Evolutionary conservation across 768 basidiomycete genomes (phyloP).

Genomic region (Boletus tylopilopsis): DNA sequence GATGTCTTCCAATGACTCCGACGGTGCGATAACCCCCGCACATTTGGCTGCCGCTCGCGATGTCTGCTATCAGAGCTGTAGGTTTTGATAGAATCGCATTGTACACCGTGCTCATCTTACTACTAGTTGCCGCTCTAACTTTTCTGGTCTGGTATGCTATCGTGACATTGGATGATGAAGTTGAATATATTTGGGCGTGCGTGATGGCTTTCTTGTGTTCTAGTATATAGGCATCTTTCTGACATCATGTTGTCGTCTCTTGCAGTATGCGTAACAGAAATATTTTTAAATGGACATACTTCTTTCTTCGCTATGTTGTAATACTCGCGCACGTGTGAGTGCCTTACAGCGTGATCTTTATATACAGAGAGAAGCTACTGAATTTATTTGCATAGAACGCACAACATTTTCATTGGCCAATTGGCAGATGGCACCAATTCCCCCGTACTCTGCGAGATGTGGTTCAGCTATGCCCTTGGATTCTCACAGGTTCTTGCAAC

Average conservation of each 20-base stretch:
- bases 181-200: slow-evolving; percentile 22
- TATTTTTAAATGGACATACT: slow-evolving; percentile 29
- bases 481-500: slow-evolving; percentile 8
- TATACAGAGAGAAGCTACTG: neutral
- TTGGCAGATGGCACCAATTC: slow-evolving; percentile 14
- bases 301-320: slow-evolving; percentile 26
- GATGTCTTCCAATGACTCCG: neutral
- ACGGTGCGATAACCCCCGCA: neutral
- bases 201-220: slow-evolving; percentile 1
- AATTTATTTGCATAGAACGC: slow-evolving; percentile 7
- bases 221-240: neutral
- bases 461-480: slow-evolving; percentile 4
- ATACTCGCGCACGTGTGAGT: slow-evolving; percentile 22
- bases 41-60: slow-evolving; percentile 1
- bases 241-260: neutral
- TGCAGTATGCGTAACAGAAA: slow-evolving; percentile 23
- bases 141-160: slow-evolving; percentile 13
- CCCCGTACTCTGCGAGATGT: slow-evolving; percentile 3
- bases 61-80: slow-evolving; percentile 13
- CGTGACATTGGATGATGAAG: slow-evolving; percentile 17
- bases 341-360: neutral
- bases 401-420: slow-evolving; percentile 9
- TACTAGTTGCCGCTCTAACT: slow-evolving; percentile 10
- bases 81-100: neutral
- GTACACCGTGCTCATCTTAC: neutral